phyloP scores from a whole-genome alignment of 2,329 filamentous ascomycete genomes.

The Neopestalotiopsis rosae region DNA sequence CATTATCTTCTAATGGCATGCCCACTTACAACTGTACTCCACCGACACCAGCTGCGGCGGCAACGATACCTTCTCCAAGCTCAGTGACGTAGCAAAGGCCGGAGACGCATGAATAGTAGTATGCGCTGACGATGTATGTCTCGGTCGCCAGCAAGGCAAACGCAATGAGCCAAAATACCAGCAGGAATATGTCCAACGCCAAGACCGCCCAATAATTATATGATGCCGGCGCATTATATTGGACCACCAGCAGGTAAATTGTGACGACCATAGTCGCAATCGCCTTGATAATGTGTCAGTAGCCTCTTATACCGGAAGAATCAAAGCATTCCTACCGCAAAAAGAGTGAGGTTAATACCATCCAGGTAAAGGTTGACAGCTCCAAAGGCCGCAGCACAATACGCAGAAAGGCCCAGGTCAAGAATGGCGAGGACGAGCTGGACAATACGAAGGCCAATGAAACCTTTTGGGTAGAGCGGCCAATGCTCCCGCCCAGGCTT shows the following conservation, averaged over 20 bases:
- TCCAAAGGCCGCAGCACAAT: no score
- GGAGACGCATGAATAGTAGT: constrained; percentile 30
- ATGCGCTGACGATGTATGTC: constrained; percentile 30
- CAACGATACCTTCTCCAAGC: constrained; percentile 32
- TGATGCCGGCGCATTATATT: constrained; percentile 41
- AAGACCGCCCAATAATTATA: constrained; percentile 62
- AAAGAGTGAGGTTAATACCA: constrained; percentile 37
- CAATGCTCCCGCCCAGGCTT: constrained; percentile 49
- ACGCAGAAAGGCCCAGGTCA: constrained; percentile 49
- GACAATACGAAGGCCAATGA: constrained; percentile 49
- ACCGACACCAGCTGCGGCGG: constrained; percentile 46
- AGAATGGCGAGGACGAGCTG: constrained; percentile 52
- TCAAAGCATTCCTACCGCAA: constrained; percentile 44
- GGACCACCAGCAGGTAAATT: constrained; percentile 53
- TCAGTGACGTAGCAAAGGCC: constrained; percentile 18
- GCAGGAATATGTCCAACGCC: constrained; percentile 54
- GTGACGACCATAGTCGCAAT: constrained; percentile 50
- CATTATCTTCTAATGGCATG: no score
- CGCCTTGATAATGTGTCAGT: constrained; percentile 34
- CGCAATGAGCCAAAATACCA: constrained; percentile 57
- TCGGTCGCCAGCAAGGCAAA: constrained; percentile 47
- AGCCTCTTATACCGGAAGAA: not conserved
- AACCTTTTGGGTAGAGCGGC: constrained; percentile 49
- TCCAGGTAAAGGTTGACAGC: not conserved
- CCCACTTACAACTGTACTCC: constrained; percentile 48